Evolutionary conservation across 495 filamentous ascomycete genomes (phyloP).

Genomic region (Rhizodiscina lignyota): DNA sequence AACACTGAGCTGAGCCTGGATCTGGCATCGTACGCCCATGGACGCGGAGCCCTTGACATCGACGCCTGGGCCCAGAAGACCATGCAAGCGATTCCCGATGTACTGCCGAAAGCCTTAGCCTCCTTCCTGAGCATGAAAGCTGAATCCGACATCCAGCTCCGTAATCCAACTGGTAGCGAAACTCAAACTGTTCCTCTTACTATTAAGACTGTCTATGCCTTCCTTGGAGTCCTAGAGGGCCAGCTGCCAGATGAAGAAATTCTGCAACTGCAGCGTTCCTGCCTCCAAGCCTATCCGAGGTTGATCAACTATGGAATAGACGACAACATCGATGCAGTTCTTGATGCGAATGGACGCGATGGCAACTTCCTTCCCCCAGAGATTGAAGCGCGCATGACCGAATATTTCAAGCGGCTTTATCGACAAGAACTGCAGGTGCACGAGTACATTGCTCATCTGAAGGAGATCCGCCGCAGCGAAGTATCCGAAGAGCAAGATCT

Average conservation of each 20-base stretch:
- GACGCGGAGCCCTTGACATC: constrained; percentile 53
- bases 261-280: constrained; percentile 57
- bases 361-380: constrained; percentile 62
- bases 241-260: constrained; percentile 31
- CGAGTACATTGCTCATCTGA: constrained; percentile 63
- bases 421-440: constrained; percentile 67
- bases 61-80: constrained; percentile 63
- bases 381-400: constrained; percentile 83
- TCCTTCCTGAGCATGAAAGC: constrained; percentile 73
- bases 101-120: constrained; percentile 46
- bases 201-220: constrained; percentile 66
- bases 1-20: constrained; percentile 74
- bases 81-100: constrained; percentile 33
- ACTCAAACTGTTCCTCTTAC: constrained; percentile 60
- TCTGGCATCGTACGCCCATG: constrained; percentile 75
- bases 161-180: no score
- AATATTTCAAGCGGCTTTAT: constrained; percentile 94
- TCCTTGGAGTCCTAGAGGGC: constrained; percentile 66
- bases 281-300: constrained; percentile 85
- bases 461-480: constrained; percentile 67
- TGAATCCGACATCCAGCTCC: constrained; percentile 63
- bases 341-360: constrained; percentile 65
- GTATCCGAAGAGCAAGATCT: constrained; percentile 77
- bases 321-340: constrained; percentile 79
- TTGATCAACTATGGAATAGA: constrained; percentile 93